Conservation (phyloP, 2,329 filamentous ascomycete species). For the Calonectria multiphialidica region DNA sequence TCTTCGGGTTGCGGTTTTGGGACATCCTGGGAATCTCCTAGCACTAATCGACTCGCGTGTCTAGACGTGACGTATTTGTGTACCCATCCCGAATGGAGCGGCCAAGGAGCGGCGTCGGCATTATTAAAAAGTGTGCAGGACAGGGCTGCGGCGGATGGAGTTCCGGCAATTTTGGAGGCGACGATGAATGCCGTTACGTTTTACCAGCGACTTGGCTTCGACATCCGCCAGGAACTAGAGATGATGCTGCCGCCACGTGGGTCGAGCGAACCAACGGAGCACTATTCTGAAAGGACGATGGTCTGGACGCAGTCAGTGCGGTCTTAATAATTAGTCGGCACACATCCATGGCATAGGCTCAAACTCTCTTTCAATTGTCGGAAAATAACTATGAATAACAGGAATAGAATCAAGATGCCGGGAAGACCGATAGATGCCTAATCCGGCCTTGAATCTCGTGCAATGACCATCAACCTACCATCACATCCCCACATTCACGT, state of each 20-base stretch:
- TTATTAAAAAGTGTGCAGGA: constrained; percentile 50
- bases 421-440: not conserved
- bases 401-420: constrained; percentile 10
- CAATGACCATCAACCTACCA: constrained; percentile 22
- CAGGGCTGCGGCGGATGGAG: constrained; percentile 46
- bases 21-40: constrained; percentile 18
- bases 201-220: constrained; percentile 54
- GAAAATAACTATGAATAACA: constrained; percentile 20
- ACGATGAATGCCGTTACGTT: constrained; percentile 53
- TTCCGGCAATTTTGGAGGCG: constrained; percentile 53
- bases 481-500: constrained; percentile 42
- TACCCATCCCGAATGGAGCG: constrained; percentile 49
- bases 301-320: constrained; percentile 41
- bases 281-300: constrained; percentile 51
- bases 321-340: constrained; percentile 15
- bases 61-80: constrained; percentile 55
- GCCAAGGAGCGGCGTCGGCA: constrained; percentile 50
- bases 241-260: constrained; percentile 50
- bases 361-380: constrained; percentile 10
- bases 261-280: constrained; percentile 44
- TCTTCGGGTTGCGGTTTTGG: constrained; percentile 7
- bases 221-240: constrained; percentile 44
- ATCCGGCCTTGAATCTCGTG: constrained; percentile 21
- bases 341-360: not conserved
- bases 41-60: constrained; percentile 14